Base-by-base conservation (phyloP, 305 asterid genomes). In the Ilex paraguariensis region DNA sequence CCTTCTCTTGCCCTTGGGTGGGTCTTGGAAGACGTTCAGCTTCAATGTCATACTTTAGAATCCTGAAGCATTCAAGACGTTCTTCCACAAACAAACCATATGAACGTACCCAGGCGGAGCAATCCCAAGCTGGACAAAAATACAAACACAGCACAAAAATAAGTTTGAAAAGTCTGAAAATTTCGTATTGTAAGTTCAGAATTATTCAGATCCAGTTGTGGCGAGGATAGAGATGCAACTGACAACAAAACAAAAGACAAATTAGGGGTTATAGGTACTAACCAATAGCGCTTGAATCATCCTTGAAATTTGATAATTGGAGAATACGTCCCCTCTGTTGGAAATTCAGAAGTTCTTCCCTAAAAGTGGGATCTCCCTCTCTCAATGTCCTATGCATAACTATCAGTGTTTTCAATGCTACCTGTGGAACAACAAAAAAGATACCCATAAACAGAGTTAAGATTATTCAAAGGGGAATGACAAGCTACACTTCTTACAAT, bases 21-120 rank as follows among this genome's bases (percentile, higher is more conserved):
- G 21, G 21, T 17, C 21, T 17, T 17, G 21, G 21, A 17, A 17
- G 21, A 17, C 21, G 21, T 17, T 17, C 21, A 17, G 21, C 1
- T 17, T 17, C 1, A 1, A 17, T 17, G 21, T 17, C 0, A 17
- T 17, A 90, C 80, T 86, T 90, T 31, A 93, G 81, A 60, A 86
- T 70, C 85, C 96, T 83, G 74, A 87, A 90, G 83, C 99, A 93
- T 75, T 93, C 99, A 54, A 93, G 84, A 46, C 99, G 83, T 77
- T 93, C 98, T 79, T 93, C 98, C 90, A 93, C 70, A 74, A 85
- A 93, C 61, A 87, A 95, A 56, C 86, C 98, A 79, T 93, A 93
- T 57, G 96, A 85, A 53, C 98, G 79, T 32, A 93, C 97, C 98
- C 98, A 93, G 9, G 80, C 96, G 74, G 97, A 87, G 81, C 91